phyloP scores from a whole-genome alignment of 164 flowering plant genomes.

The Piper betle region DNA sequence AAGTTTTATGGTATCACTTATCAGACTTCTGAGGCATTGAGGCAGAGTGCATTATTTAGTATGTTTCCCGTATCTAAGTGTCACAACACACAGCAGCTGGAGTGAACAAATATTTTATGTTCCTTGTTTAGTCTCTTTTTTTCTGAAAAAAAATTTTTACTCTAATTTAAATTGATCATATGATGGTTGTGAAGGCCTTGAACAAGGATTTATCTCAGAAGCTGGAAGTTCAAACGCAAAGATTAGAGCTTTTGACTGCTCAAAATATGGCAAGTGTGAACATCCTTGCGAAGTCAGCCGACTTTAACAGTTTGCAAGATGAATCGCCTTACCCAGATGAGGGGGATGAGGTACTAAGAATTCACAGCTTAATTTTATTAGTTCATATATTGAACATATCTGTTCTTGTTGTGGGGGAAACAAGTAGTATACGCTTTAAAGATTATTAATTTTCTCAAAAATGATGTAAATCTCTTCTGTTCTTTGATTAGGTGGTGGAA shows the following conservation, averaged over 20 bases:
- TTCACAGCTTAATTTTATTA: too few relatives aligned
- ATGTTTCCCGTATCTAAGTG: not conserved
- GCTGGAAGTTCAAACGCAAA: conserved; percentile 86
- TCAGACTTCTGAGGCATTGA: not conserved
- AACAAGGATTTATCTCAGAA: conserved; percentile 78
- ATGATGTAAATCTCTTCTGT: not conserved
- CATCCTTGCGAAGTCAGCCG: conserved; percentile 26
- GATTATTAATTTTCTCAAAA: not conserved
- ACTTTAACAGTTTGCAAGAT: conserved; percentile 26
- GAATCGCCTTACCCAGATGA: conserved; percentile 58
- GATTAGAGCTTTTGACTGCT: conserved; percentile 85
- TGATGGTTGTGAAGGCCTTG: conserved; percentile 42
- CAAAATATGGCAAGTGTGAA: conserved; percentile 64
- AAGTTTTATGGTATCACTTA: not conserved
- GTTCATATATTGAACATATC: too few relatives aligned
- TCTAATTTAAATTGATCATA: not conserved
- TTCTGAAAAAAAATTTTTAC: not conserved
- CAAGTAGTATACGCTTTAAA: not conserved
- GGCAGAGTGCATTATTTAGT: not conserved
- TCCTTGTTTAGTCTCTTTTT: not conserved
- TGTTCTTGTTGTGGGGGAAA: not conserved
- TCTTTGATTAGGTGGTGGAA: conserved; percentile 65
- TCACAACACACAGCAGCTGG: not conserved
- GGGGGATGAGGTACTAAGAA: conserved; percentile 82
- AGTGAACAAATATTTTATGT: not conserved